Percentiles rank a stretch among this genome's conserved stretches.
These are phyloP conservation scores for Metroxylon sagu DNA, from an alignment of 176 grass and related monocot species.

Conservation along the genomic window DNA sequence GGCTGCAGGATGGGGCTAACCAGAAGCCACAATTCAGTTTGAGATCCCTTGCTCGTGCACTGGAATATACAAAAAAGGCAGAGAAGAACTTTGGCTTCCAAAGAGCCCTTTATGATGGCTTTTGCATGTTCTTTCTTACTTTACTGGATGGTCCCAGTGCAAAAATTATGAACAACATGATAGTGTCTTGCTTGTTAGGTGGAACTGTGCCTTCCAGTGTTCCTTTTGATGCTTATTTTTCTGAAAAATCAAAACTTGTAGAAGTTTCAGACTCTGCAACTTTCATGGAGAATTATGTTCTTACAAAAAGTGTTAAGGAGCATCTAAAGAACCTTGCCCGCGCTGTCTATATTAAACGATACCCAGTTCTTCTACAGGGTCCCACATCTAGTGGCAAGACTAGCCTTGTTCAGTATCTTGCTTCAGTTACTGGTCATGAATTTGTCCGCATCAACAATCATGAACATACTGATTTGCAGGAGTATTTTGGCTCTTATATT, in stretches of 20 bases:
- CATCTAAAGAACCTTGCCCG: conserved; percentile 78
- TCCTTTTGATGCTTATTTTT: conserved; percentile 49
- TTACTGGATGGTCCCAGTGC: conserved; percentile 71
- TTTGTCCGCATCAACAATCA: conserved; percentile 99
- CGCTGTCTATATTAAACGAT: conserved; percentile 82
- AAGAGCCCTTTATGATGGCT: conserved; percentile 92
- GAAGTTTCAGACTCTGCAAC: conserved; percentile 32
- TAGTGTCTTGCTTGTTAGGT: conserved; percentile 47
- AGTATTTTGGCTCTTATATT: conserved; percentile 88
- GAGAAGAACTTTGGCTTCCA: conserved; percentile 60
- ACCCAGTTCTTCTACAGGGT: conserved; percentile 90
- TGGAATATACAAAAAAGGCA: conserved; percentile 56
- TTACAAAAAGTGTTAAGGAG: conserved; percentile 65
- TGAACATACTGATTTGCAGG: conserved; percentile 96
- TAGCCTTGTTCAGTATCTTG: conserved; percentile 79
- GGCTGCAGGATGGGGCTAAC: conserved; percentile 85
- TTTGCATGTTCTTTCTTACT: conserved; percentile 99
- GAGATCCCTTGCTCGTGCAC: conserved; percentile 75
- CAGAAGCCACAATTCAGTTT: conserved; percentile 96
- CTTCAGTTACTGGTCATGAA: conserved; percentile 75
- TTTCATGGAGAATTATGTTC: conserved; percentile 52
- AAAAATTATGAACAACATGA: conserved; percentile 65
- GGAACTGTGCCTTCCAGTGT: conserved; percentile 37
- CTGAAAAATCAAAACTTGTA: conserved; percentile 22
- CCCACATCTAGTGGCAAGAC: conserved; percentile 97